Conservation (phyloP, 2,329 filamentous ascomycete genomes). For the Xylariales sp. region DNA sequence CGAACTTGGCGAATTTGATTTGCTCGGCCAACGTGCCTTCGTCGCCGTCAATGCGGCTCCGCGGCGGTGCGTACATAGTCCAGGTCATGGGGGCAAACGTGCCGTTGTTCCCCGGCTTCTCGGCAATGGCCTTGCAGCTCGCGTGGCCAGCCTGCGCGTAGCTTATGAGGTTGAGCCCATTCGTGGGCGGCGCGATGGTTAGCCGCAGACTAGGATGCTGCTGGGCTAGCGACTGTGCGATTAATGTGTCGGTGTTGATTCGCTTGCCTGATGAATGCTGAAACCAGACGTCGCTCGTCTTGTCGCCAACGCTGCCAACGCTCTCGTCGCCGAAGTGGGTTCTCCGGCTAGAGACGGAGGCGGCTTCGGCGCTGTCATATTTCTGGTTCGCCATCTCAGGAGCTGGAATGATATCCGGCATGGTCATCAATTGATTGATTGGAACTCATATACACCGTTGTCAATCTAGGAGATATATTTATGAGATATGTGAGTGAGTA, state of each 20-base stretch:
- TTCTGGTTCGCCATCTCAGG: slow-evolving; percentile 5
- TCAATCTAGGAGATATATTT: slow-evolving; percentile 4
- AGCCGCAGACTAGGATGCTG: slow-evolving; percentile 59
- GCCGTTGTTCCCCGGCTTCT: slow-evolving; percentile 53
- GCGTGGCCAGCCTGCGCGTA: slow-evolving; percentile 59
- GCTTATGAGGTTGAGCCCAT: slow-evolving; percentile 53
- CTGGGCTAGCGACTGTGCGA: slow-evolving; percentile 54
- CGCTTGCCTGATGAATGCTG: slow-evolving; percentile 56
- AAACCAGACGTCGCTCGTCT: slow-evolving; percentile 51
- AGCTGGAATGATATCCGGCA: not conserved
- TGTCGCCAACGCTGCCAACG: slow-evolving; percentile 28
- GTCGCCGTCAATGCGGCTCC: slow-evolving; percentile 55
- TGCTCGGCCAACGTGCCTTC: slow-evolving; percentile 51
- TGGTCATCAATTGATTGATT: slow-evolving; percentile 6
- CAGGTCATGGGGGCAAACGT: slow-evolving; percentile 51
- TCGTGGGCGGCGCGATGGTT: slow-evolving; percentile 51
- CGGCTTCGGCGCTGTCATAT: not conserved
- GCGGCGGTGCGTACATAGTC: slow-evolving; percentile 55
- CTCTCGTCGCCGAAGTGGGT: slow-evolving; percentile 14
- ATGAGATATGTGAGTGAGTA: no score
- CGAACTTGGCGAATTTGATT: slow-evolving; percentile 56
- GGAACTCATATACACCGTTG: not conserved
- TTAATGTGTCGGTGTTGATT: slow-evolving; percentile 57
- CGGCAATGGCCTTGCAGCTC: slow-evolving; percentile 39
- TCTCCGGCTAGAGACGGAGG: not conserved